Evolutionary conservation across 352 stramenopile genomes (phyloP), one percentile per base, ranked within the genome.

Genomic region (Saprolegnia diclina): DNA sequence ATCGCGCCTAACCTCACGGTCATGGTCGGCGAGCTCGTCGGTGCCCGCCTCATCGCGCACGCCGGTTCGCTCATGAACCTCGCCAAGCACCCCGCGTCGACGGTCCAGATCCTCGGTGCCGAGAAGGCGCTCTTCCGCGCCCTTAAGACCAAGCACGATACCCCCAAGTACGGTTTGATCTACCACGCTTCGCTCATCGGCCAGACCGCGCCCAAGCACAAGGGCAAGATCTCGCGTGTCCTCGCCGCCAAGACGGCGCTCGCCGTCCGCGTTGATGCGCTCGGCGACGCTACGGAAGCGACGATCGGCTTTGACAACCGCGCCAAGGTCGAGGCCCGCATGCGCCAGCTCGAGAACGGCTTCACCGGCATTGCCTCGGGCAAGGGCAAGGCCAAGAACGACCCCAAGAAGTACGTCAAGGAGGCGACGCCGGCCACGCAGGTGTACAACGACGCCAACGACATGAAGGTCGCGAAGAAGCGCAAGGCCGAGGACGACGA

Each of bases 151-250:
- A 99, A 99, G 81, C 94, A 99, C 76, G 96, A 99, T 77, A 99
- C 97, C 13, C 97, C 97, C 10, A 99, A 99, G 81, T 99, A 99
- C 80, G 98, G 98, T 82, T 87, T 99, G n/a, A 99, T 99, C 76
- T 99, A 99, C 80, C 98, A 99, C 82, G 97, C 97, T 5, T 99
- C 94, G 67, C 81, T 99, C 9, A 99, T 99, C 67, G 98, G 98
- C 38, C 97, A 99, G 79, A 97, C 97, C 1, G 89, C 92, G n/a
- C 93, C 97, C 4, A 99, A 99, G 87, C 92, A 99, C 83, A 99
- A 99, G 87, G 98, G 97, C 71, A 99, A 99, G 79, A 99, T 99
- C 69, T 98, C 86, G 71, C 93, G 97, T 70, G 95, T 99, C 22
- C 80, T 99, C 56, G 97, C 98, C 16, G 97, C 96, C 64, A 99